A percentile compares a stretch with the other conserved stretches of the same genome.
Evolutionary conservation across 176 grass and related monocot genomes (phyloP).

Genomic region (Oropetium thomaeum): DNA sequence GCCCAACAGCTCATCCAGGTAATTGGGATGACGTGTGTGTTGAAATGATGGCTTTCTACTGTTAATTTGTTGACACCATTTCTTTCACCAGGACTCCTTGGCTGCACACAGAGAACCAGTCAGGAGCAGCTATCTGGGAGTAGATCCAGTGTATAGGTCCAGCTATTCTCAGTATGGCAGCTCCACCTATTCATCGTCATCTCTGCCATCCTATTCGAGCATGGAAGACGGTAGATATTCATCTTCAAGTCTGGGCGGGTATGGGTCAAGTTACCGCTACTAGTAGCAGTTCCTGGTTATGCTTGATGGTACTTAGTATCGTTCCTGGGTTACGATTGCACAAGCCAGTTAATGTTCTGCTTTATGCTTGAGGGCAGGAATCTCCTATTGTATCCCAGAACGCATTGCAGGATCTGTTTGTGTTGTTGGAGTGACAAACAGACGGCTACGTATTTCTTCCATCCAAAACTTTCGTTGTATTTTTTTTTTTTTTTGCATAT

Average conservation of each 20-base stretch:
- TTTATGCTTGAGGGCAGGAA: conserved; percentile 7
- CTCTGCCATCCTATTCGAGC: conserved; percentile 62
- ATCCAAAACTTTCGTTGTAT: neutral
- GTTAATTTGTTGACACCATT: neutral
- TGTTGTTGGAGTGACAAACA: neutral
- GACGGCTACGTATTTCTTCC: neutral
- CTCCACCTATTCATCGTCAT: conserved; percentile 54
- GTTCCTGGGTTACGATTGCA: conserved; percentile 4
- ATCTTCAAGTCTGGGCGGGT: conserved; percentile 68
- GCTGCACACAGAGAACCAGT: conserved; percentile 69
- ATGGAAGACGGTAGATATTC: conserved; percentile 59
- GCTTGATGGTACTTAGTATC: conserved; percentile 12
- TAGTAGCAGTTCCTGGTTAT: conserved; percentile 21
- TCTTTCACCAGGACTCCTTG: conserved; percentile 65
- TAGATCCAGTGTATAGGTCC: conserved; percentile 69
- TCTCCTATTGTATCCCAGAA: neutral
- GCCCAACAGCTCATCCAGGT: conserved; percentile 93
- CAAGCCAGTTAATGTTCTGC: conserved; percentile 23
- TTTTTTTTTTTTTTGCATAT: neutral
- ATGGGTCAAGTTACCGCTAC: conserved; percentile 68
- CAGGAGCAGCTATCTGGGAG: conserved; percentile 60
- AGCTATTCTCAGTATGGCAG: conserved; percentile 73
- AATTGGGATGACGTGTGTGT: conserved; percentile 3
- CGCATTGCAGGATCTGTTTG: conserved; percentile 12
- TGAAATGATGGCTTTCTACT: neutral